Percentiles rank a stretch among this genome's conserved stretches.
Conservation (phyloP, 2,329 filamentous ascomycete species). For the Aspergillus fumigatus region DNA sequence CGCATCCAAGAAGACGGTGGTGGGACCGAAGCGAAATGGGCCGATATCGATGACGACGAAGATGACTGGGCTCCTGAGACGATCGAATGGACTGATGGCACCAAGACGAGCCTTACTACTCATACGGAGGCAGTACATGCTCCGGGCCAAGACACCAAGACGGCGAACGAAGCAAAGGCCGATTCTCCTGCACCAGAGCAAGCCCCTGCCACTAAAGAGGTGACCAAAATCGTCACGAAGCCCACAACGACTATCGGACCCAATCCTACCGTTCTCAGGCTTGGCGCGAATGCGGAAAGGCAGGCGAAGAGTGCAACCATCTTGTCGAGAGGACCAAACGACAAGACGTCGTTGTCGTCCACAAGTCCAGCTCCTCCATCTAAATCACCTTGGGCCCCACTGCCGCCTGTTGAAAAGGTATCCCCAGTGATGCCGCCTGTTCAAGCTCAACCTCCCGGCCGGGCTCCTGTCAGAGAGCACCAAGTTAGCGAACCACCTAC, state of each 20-base stretch:
- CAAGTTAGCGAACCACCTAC: slow-evolving; percentile 53
- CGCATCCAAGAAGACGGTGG: slow-evolving; percentile 59
- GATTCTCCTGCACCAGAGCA: slow-evolving; percentile 18
- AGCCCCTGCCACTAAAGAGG: slow-evolving; percentile 20
- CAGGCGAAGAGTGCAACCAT: slow-evolving; percentile 42
- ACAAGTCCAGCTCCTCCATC: slow-evolving; percentile 54
- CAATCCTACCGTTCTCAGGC: slow-evolving; percentile 46
- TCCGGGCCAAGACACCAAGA: slow-evolving; percentile 14
- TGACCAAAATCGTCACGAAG: slow-evolving; percentile 28
- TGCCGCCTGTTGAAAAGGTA: slow-evolving; percentile 80
- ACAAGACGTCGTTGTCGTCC: slow-evolving; percentile 48
- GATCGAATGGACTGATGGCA: slow-evolving; percentile 66
- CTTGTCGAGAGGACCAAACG: slow-evolving; percentile 47
- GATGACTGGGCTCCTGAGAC: slow-evolving; percentile 65
- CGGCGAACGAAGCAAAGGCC: slow-evolving; percentile 19
- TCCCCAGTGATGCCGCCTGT: slow-evolving; percentile 60
- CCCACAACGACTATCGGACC: slow-evolving; percentile 44
- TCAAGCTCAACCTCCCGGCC: slow-evolving; percentile 40
- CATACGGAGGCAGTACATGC: slow-evolving; percentile 32
- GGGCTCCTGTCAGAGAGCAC: slow-evolving; percentile 53
- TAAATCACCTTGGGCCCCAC: slow-evolving; percentile 86
- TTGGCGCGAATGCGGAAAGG: slow-evolving; percentile 44
- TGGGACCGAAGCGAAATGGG: slow-evolving; percentile 63
- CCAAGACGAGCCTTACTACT: slow-evolving; percentile 58
- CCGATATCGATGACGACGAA: slow-evolving; percentile 65